Evolutionary conservation across 2,329 filamentous ascomycete species (phyloP), one percentile per base, ranked within the genome.

Genomic region (Diaporthe sp.): DNA sequence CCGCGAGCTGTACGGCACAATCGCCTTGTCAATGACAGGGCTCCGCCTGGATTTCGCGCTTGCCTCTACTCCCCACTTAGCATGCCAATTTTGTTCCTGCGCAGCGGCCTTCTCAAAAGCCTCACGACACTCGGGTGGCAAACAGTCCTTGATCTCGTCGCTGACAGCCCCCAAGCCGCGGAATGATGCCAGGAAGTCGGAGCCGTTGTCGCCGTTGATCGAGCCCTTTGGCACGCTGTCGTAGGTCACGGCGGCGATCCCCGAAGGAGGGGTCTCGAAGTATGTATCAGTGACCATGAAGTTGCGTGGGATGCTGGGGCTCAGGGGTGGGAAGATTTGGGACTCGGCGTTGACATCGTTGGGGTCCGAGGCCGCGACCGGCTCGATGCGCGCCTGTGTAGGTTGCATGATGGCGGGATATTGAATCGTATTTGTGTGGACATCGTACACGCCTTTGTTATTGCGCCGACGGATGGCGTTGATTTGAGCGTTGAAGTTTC

Each of bases 341-440:
- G 84, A 82, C 53, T 77, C 82, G 25, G 80, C 78, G 4, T 80
- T 80, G 47, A 74, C 78, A 47, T 78, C 79, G 3, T 81, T 79
- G 55, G 84, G 82, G 12, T 84, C 81, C 25, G 85, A 81, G 2
- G 88, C 85, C 2, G 89, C 83, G 3, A 97, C 87, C 76, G 93
- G 91, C 84, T 97, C 94, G 87, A 96, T 95, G 76, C 93, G 92
- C 13, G 92, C 95, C 79, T 95, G 94, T 3, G 95, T 97, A 3
- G 97, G 95, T 83, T 99, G 97, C 90, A 95, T 98, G 81, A 90
- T 94, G 77, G 91, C 91, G 0, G 97, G 96, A 82, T 94, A 97
- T 82, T 97, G 95, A 90, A 98, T 94, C 76, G 90, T 85, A 83
- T 99, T 99, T 72, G 97, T 98, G 85, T 98, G 96, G 37, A 96